These are phyloP conservation scores for Colletotrichum nymphaeae DNA, from an alignment of 2,329 filamentous ascomycete genomes.

Conservation along the genomic window DNA sequence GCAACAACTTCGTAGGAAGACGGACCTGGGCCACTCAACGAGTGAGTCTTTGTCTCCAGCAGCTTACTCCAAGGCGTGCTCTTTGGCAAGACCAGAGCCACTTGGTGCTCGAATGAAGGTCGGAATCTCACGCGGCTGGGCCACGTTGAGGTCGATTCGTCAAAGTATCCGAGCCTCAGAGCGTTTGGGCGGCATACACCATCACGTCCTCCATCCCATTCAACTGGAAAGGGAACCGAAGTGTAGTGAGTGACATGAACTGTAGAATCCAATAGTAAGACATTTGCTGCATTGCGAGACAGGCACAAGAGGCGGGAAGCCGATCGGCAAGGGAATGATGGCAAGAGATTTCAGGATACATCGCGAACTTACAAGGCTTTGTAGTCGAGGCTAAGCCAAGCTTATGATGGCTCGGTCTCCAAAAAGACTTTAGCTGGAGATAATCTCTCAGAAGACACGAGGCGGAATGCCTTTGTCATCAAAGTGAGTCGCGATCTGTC, in stretches of 20 bases:
- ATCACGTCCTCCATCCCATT: slow-evolving; percentile 40
- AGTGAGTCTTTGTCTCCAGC: slow-evolving; percentile 40
- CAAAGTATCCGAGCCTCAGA: slow-evolving; percentile 60
- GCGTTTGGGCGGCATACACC: slow-evolving; percentile 58
- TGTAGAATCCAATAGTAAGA: not conserved
- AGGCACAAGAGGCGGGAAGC: not conserved
- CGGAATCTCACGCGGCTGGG: slow-evolving; percentile 41
- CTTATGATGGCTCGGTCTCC: slow-evolving; percentile 29
- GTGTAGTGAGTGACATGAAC: slow-evolving; percentile 44
- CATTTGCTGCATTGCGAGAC: too few relatives aligned
- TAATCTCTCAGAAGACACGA: slow-evolving; percentile 41
- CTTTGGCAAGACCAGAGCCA: slow-evolving; percentile 48
- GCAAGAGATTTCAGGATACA: not conserved
- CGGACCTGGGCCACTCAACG: slow-evolving; percentile 50
- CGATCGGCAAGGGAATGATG: not conserved
- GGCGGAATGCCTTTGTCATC: slow-evolving; percentile 37
- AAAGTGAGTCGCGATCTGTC: slow-evolving; percentile 41
- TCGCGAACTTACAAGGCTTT: slow-evolving; percentile 42
- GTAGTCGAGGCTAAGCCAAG: slow-evolving; percentile 44
- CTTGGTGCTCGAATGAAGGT: slow-evolving; percentile 59
- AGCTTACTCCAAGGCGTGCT: slow-evolving; percentile 49
- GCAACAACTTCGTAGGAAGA: slow-evolving; percentile 67
- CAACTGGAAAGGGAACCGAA: slow-evolving; percentile 40
- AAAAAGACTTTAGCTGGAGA: slow-evolving; percentile 37
- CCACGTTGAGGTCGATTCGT: slow-evolving; percentile 52